A percentile compares a stretch with the other conserved stretches of the same genome.
Evolutionary conservation across 768 basidiomycete genomes (phyloP).

Genomic region (Tephrocybe sp.): DNA sequence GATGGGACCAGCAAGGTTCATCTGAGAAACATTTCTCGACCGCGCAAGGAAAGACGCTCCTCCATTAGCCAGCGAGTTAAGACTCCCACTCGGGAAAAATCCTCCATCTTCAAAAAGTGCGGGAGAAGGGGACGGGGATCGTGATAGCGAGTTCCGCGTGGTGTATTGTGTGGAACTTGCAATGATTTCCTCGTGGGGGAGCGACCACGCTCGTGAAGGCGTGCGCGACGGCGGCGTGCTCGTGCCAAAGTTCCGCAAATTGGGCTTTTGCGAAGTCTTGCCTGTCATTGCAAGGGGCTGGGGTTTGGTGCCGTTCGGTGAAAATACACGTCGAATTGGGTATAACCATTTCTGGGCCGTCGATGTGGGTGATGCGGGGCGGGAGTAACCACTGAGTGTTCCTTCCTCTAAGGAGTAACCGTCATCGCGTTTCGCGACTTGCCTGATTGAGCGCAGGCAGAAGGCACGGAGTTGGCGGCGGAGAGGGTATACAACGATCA

Average conservation of each 20-base stretch:
- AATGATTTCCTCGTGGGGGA: conserved; percentile 27
- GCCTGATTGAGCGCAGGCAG: conserved; percentile 44
- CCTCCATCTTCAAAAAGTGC: conserved; percentile 36
- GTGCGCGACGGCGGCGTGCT: conserved; percentile 24
- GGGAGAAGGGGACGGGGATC: conserved; percentile 50
- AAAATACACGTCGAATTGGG: conserved; percentile 35
- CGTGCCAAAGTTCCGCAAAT: conserved; percentile 23
- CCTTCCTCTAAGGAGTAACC: conserved; percentile 56
- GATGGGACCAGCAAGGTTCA: conserved; percentile 55
- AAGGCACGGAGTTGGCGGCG: conserved; percentile 52
- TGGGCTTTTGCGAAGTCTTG: conserved; percentile 25
- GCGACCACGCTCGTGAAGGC: conserved; percentile 37
- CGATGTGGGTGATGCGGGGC: conserved; percentile 34
- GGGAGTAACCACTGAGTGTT: conserved; percentile 21
- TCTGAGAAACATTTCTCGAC: conserved; percentile 67
- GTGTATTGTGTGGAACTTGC: conserved; percentile 39
- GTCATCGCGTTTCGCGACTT: conserved; percentile 33
- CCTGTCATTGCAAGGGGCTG: conserved; percentile 24
- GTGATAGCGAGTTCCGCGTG: conserved; percentile 33
- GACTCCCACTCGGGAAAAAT: conserved; percentile 12
- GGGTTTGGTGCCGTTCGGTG: conserved; percentile 24
- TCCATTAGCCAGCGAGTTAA: conserved; percentile 25
- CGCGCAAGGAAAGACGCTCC: conserved; percentile 44
- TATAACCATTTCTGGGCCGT: conserved; percentile 29
- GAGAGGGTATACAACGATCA: conserved; percentile 54